phyloP scores from a whole-genome alignment of 129 eudicot genomes.

The Artemisia tridentata region DNA sequence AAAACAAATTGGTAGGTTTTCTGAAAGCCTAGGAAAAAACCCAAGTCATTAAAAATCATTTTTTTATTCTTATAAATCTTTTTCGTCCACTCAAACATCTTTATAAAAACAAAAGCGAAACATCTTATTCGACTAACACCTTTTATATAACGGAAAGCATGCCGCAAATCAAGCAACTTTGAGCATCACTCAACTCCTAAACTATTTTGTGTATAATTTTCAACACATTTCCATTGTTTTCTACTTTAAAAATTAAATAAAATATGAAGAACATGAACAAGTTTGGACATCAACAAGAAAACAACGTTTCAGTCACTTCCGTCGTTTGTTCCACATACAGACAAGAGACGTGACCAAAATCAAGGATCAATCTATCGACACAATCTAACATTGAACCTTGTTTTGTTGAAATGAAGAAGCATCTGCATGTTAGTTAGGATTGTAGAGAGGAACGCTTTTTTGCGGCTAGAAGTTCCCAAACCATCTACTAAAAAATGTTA shows the following conservation, averaged over 20 bases:
- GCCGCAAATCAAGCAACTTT: constrained; percentile 34
- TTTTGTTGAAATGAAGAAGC: background rate
- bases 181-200: constrained; percentile 7
- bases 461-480: background rate
- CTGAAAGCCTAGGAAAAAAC: too few relatives aligned
- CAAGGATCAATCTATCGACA: background rate
- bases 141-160: constrained; percentile 20
- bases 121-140: constrained; percentile 21
- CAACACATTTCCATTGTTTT: constrained; percentile 1
- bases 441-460: background rate
- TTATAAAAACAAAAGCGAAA: background rate
- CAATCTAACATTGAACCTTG: background rate
- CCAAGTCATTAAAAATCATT: too few relatives aligned
- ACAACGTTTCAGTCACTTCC: background rate
- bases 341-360: background rate
- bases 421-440: background rate
- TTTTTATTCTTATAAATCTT: background rate
- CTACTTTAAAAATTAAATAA: background rate
- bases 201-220: background rate
- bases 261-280: background rate
- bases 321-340: background rate
- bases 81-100: background rate
- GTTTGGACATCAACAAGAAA: background rate
- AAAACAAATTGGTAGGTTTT: too few relatives aligned
- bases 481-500: too few relatives aligned